phyloP scores from a whole-genome alignment of 2,329 filamentous ascomycete genomes.

The Clonostachys solani region DNA sequence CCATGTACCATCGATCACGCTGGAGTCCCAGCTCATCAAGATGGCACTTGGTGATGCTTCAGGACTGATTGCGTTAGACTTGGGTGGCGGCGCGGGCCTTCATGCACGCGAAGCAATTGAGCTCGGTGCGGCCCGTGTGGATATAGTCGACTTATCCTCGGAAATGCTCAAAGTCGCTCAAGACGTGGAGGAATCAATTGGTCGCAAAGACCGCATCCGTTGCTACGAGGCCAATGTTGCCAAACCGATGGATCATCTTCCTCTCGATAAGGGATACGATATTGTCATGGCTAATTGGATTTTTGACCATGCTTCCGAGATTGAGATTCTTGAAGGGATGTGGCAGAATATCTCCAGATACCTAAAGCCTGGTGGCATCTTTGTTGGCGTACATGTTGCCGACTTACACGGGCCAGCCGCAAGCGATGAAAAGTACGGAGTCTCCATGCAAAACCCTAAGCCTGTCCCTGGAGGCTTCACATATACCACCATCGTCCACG shows the following conservation, averaged over 20 bases:
- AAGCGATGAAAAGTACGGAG: conserved; percentile 1
- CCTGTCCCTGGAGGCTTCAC: not conserved
- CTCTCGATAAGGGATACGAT: conserved; percentile 17
- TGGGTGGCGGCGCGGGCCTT: not conserved
- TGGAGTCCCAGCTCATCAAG: not conserved
- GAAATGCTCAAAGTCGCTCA: not conserved
- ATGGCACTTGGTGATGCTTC: not conserved
- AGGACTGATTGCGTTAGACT: not conserved
- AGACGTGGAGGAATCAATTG: not conserved
- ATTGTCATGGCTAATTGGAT: conserved; percentile 25
- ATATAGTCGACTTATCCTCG: conserved; percentile 1
- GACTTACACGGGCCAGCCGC: not conserved
- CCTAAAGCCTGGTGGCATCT: conserved; percentile 18
- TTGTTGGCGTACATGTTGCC: conserved; percentile 13
- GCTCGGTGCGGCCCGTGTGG: not conserved
- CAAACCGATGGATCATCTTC: conserved; percentile 8
- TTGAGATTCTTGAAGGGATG: conserved; percentile 16
- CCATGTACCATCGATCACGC: not conserved
- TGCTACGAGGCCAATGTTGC: conserved; percentile 16
- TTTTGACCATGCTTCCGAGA: conserved; percentile 17
- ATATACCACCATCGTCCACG: not conserved
- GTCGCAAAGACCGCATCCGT: conserved; percentile 7
- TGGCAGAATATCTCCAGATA: conserved; percentile 14
- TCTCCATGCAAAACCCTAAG: not conserved
- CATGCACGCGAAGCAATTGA: conserved; percentile 1